These are phyloP conservation scores for Coemansia sp. DNA, from an alignment of 192 early-diverging fungal genomes.

Conservation along the genomic window DNA sequence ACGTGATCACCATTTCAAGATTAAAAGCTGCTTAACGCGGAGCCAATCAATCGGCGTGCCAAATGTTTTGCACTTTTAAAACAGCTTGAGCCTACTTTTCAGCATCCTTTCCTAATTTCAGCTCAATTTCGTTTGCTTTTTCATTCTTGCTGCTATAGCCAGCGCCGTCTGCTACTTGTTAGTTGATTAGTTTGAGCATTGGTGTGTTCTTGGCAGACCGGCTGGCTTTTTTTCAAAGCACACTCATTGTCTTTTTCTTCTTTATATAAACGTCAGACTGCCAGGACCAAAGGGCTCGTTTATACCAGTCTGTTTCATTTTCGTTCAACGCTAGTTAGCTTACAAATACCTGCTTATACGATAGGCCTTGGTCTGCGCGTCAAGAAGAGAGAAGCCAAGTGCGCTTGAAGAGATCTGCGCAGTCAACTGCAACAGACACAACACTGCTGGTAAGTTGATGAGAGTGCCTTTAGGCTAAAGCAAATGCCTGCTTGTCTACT, in stretches of 20 bases:
- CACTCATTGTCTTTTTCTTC: background rate
- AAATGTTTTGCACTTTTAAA: background rate
- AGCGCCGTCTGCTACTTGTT: background rate
- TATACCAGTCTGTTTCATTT: background rate
- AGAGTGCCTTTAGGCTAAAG: too few relatives aligned
- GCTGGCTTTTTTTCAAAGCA: constrained; percentile 1
- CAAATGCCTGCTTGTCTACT: too few relatives aligned
- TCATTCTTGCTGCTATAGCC: background rate
- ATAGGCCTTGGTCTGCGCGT: background rate
- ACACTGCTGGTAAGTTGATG: too few relatives aligned
- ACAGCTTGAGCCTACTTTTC: background rate
- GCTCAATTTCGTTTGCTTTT: background rate
- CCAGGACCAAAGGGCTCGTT: background rate
- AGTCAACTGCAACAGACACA: too few relatives aligned
- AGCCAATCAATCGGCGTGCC: background rate
- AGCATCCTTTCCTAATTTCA: background rate
- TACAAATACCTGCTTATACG: background rate
- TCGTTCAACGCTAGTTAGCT: too few relatives aligned
- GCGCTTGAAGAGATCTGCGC: too few relatives aligned
- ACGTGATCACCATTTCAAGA: too few relatives aligned
- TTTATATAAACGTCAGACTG: background rate
- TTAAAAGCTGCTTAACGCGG: background rate
- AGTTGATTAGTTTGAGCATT: background rate
- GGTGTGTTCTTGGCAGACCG: background rate
- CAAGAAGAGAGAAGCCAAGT: too few relatives aligned